These are phyloP conservation scores for Backusella psychrophila DNA, from an alignment of 192 early-diverging fungal species.

Conservation along the genomic window DNA sequence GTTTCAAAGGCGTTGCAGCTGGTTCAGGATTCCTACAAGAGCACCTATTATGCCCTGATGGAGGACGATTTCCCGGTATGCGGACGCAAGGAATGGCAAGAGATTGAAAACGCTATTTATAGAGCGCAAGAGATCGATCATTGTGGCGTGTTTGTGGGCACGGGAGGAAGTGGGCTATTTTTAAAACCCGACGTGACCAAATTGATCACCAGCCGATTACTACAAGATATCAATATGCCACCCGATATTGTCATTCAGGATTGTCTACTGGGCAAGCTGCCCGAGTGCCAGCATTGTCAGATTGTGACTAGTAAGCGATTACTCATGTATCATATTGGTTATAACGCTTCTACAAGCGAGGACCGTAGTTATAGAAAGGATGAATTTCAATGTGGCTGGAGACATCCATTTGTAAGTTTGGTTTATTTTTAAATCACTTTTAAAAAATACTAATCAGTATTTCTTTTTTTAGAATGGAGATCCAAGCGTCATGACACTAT, in stretches of 20 bases:
- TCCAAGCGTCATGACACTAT: constrained; percentile 28
- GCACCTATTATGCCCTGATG: constrained; percentile 43
- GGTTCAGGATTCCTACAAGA: constrained; percentile 26
- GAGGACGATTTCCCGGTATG: constrained; percentile 58
- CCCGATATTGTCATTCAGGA: constrained; percentile 52
- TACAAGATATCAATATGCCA: constrained; percentile 30
- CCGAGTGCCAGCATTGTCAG: constrained; percentile 40
- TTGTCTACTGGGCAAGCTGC: constrained; percentile 45
- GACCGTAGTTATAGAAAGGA: constrained; percentile 43
- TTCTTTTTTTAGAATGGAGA: constrained; percentile 29
- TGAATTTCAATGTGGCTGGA: constrained; percentile 56
- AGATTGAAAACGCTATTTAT: constrained; percentile 46
- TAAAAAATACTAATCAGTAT: not conserved
- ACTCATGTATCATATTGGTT: constrained; percentile 51
- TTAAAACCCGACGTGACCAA: constrained; percentile 25
- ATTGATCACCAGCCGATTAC: constrained; percentile 20
- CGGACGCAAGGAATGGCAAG: constrained; percentile 39
- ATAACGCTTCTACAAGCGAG: constrained; percentile 48
- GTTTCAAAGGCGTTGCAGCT: constrained; percentile 39
- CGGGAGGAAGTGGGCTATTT: constrained; percentile 44
- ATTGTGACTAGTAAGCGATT: constrained; percentile 45
- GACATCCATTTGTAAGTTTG: constrained; percentile 51
- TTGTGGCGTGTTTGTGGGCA: constrained; percentile 54
- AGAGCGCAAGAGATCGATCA: constrained; percentile 37
- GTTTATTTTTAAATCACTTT: not conserved